Percentiles rank a stretch among this genome's conserved stretches.
Evolutionary conservation across 2,329 filamentous ascomycete genomes (phyloP).

Genomic region (Dactylonectria macrodidyma): DNA sequence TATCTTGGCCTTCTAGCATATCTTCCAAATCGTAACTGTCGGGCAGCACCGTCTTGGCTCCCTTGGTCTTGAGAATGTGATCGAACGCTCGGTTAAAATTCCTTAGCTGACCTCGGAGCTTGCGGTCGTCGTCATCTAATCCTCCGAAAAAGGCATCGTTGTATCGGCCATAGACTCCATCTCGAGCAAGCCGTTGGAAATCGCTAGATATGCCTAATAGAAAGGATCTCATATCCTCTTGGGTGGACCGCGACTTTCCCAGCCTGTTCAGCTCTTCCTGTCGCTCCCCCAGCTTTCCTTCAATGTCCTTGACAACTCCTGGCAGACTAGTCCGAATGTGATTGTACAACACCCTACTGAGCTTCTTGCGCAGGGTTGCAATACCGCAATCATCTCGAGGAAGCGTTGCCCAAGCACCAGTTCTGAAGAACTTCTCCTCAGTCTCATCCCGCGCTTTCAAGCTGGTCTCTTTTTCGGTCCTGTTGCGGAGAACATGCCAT

Average conservation of each 20-base stretch:
- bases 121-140: slow-evolving; percentile 30
- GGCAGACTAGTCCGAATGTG: slow-evolving; percentile 49
- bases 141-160: slow-evolving; percentile 56
- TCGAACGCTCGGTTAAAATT: slow-evolving; percentile 51
- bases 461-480: slow-evolving; percentile 51
- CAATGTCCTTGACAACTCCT: slow-evolving; percentile 47
- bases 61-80: slow-evolving; percentile 45
- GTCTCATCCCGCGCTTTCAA: slow-evolving; percentile 47
- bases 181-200: slow-evolving; percentile 52
- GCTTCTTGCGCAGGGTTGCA: slow-evolving; percentile 50
- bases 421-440: slow-evolving; percentile 53
- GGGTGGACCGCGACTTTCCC: slow-evolving; percentile 39
- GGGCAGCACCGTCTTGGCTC: slow-evolving; percentile 15
- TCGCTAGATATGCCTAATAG: slow-evolving; percentile 54
- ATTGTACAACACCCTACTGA: slow-evolving; percentile 51
- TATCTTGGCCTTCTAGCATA: too few species aligned
- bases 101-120: slow-evolving; percentile 50
- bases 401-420: slow-evolving; percentile 46
- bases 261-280: slow-evolving; percentile 38
- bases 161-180: slow-evolving; percentile 50
- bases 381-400: slow-evolving; percentile 52
- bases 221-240: slow-evolving; percentile 50
- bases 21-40: too few species aligned
- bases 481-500: slow-evolving; percentile 70
- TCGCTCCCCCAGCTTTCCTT: slow-evolving; percentile 40